phyloP scores from a whole-genome alignment of 1,284 basidiomycete genomes.

The Inonotus obliquus region DNA sequence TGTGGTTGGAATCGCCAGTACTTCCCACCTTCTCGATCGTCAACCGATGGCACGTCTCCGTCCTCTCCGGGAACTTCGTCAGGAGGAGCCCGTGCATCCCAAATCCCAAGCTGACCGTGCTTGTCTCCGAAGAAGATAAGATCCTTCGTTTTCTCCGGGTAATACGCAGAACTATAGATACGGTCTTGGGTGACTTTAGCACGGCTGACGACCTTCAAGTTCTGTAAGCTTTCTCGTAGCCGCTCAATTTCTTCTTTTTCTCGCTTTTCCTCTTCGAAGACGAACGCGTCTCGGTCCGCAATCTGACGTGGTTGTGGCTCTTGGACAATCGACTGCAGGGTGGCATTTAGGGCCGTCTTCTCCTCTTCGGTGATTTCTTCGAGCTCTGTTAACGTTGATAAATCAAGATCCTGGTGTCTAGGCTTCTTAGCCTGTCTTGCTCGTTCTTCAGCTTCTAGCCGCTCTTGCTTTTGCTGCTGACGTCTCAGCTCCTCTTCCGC shows the following conservation, averaged over 20 bases:
- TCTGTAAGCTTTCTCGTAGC: conserved; percentile 47
- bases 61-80: conserved; percentile 64
- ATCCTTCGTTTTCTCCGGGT: conserved; percentile 76
- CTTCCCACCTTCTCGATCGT: conserved; percentile 56
- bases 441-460: conserved; percentile 54
- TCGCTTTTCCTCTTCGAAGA: conserved; percentile 37
- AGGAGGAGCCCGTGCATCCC: conserved; percentile 67
- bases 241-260: conserved; percentile 45
- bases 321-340: conserved; percentile 38
- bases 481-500: conserved; percentile 44
- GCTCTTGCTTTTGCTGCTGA: conserved; percentile 51
- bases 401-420: conserved; percentile 58
- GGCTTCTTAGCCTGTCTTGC: conserved; percentile 59
- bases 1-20: conserved; percentile 77
- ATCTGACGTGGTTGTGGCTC: conserved; percentile 34
- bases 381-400: conserved; percentile 40
- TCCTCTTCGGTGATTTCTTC: conserved; percentile 46
- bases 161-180: conserved; percentile 70
- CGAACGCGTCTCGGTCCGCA: conserved; percentile 47
- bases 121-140: conserved; percentile 80
- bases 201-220: conserved; percentile 58
- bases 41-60: conserved; percentile 38
- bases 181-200: conserved; percentile 74
- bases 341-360: conserved; percentile 37
- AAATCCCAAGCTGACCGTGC: conserved; percentile 72